Base-by-base conservation (phyloP, 768 basidiomycete species). In the Phlebiopsis flavidoalba region DNA sequence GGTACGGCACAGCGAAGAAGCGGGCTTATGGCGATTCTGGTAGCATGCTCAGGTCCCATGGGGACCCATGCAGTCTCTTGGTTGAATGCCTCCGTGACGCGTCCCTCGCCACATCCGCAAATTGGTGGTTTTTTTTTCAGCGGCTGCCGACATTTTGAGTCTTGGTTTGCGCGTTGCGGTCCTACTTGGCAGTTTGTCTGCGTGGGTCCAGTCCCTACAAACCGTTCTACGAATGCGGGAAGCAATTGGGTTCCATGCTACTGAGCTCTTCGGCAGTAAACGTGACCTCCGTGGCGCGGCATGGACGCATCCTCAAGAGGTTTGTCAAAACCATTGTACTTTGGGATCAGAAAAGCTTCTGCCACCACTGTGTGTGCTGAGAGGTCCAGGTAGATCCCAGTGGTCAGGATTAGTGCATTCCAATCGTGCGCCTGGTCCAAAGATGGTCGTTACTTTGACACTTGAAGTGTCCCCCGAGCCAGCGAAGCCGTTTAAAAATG, bases 101-200 rank as follows among this genome's bases (percentile, higher is more conserved):
- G 56, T 5, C 82, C 83, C 36, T 67, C 67, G 0, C 85, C 85
- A 50, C 86, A 87, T 3, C 71, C 73, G 61, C 86, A 87, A 19
- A 85, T 67, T 0, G 83, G 82, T 11, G 65, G 66, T 33, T n/a
- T n/a, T n/a, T n/a, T n/a, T n/a, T n/a, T 70, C 67, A 0, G 70
- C 71, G 6, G 75, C 68, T 26, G 31, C 70, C 68, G 3, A 79
- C 26, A 31, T 2, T 31, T 31, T 31, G 69, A 0, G 83, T 81
- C 21, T 81, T 70, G 17, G 21, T 46, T 6, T 64, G 53, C 60
- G 40, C 73, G 43, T 53, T 61, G 19, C 11, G 62, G 35, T 15
- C 15, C 15, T 15, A 36, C 84, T 66, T 81, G 79, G 73, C 85
- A 86, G 17, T 69, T n/a, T 68, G 1, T 65, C 43, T 17, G 60